Evolutionary conservation across 768 basidiomycete species (phyloP), one percentile per base, ranked within the genome.

Genomic region (Cystobasidium tubakii): DNA sequence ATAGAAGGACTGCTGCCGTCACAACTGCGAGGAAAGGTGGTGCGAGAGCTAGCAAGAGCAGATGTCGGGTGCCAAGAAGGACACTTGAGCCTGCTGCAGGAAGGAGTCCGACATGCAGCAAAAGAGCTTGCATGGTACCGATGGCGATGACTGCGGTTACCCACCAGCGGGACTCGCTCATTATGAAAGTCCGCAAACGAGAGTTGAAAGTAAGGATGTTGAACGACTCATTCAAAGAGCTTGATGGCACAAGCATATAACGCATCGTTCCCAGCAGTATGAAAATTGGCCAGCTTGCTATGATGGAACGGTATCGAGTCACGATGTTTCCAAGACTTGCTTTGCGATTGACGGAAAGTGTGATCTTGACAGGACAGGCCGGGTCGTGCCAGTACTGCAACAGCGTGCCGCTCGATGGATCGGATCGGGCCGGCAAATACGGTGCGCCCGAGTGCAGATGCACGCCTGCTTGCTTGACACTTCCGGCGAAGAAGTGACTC

Each of bases 271-370:
- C 75, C 34, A 79, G 78, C 0, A 78, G 29, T 1, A 75, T 63
- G 53, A 79, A 76, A 0, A 54, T 31, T 1, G 87, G 84, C 89
- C 93, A 96, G 31, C 85, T 85, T 1, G 88, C 83, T 0, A 90
- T 77, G 1, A 88, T 87, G 36, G 86, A 88, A 60, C 88, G 85
- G 82, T 91, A 97, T 27, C 95, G 84, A 21, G 87, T 82, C 0
- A 87, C 87, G 80, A 87, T 85, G 43, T 89, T 84, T 1, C 90
- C 90, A 6, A 91, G 73, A 0, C 88, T 90, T 12, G 85, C 83
- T 80, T 84, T 83, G 87, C 88, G 87, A 79, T 93, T 90, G 7
- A 95, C 79, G 17, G 13, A 12, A 21, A 75, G 10, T 15, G 1
- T 1, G 1, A 74, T 13, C 19, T 42, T 15, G 3, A 43, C 2